Evolutionary conservation across 208 protist species (phyloP), one percentile per base, ranked within the genome.

Genomic region (Crithidia thermophila): DNA sequence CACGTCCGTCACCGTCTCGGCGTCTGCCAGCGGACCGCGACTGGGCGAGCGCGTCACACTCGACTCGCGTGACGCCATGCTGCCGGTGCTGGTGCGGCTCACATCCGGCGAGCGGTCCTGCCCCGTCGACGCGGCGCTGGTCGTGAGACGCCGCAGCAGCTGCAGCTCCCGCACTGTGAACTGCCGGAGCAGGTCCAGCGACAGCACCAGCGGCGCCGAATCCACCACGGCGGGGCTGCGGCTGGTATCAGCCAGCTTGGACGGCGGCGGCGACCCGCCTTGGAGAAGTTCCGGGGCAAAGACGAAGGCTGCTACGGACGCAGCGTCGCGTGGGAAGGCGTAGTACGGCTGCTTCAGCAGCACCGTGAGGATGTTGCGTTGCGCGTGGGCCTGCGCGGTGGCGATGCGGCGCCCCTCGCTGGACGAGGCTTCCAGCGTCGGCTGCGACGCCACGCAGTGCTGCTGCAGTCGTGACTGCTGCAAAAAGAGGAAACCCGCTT

Each of bases 81-180:
- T 62, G 59, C 58, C 58, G n/a, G 53, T 42, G 28, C 58, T 71
- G 18, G 46, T 37, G 37, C 60, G 43, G 14, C 43, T 43, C 37
- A 46, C 39, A 34, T 72, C 65, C 0, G 75, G 61, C 5, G 75
- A 75, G 3, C 45, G 70, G 14, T 79, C 73, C 14, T 46, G 36
- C 39, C 31, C 31, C 7, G 33, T 39, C 6, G 42, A 34, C 10
- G 47, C 51, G n/a, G 42, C 42, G 1, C 36, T 13, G 31, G 67
- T 58, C 23, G 67, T 78, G 27, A 77, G 58, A 1, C 59, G 72
- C 3, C 87, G 77, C 42, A 88, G 72, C 42, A 88, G 62, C 34
- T 80, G 81, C 47, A 93, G 49, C 64, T 88, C 82, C 21, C 84
- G 74, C 33, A 84, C 67, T 11, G 84, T 82, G 67, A 88, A 90